Conservation (phyloP, 2,329 filamentous ascomycete species). For the Cadophora luteo-olivacea region DNA sequence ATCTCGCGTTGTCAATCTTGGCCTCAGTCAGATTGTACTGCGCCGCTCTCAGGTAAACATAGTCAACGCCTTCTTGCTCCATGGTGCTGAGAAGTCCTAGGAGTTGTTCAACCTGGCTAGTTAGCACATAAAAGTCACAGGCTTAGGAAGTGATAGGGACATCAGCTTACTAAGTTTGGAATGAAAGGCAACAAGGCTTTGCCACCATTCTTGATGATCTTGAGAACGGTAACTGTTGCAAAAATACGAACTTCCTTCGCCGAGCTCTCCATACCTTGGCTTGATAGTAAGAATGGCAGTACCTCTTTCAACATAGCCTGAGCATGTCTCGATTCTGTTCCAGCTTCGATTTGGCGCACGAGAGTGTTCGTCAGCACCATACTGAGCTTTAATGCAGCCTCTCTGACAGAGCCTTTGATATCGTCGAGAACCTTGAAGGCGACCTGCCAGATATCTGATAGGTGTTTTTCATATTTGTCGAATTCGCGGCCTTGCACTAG, state of each 20-base stretch:
- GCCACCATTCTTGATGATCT: conserved; percentile 90
- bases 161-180: conserved; percentile 62
- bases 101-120: conserved; percentile 68
- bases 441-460: conserved; percentile 83
- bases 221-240: conserved; percentile 80
- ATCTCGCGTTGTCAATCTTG: conserved; percentile 86
- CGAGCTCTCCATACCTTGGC: conserved; percentile 86
- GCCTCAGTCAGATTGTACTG: conserved; percentile 86
- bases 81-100: conserved; percentile 84
- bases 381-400: conserved; percentile 81
- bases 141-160: not conserved
- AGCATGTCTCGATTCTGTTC: conserved; percentile 72
- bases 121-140: not conserved
- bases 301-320: conserved; percentile 84
- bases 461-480: conserved; percentile 80
- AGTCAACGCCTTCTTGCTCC: conserved; percentile 89
- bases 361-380: conserved; percentile 84
- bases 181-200: conserved; percentile 80
- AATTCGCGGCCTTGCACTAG: conserved; percentile 82
- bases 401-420: conserved; percentile 88
- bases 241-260: conserved; percentile 88
- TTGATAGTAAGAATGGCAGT: conserved; percentile 87
- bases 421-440: conserved; percentile 94
- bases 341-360: conserved; percentile 83
- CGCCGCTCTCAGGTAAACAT: conserved; percentile 86